Evolutionary conservation across 2,329 filamentous ascomycete species (phyloP).

Genomic region (Teratosphaeria viscida): DNA sequence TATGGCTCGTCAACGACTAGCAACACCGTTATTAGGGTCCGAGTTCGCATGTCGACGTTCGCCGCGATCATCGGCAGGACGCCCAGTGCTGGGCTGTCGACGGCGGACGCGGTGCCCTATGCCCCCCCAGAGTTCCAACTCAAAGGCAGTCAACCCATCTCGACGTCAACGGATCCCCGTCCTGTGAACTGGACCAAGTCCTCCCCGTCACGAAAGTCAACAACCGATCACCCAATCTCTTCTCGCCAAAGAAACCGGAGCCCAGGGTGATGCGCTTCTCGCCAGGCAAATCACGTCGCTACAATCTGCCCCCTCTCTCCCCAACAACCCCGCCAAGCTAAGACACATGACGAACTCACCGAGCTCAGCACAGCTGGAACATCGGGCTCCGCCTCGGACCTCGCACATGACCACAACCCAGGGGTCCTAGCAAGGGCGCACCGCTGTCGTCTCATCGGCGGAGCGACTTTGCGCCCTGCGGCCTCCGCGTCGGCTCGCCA

Average conservation of each 20-base stretch:
- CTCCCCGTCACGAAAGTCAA: neutral
- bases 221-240: neutral
- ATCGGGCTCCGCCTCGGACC: constrained; percentile 4
- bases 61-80: neutral
- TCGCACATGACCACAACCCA: constrained; percentile 3
- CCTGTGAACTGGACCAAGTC: neutral
- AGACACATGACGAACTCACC: constrained; percentile 13
- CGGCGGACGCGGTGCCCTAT: neutral
- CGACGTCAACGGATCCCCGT: neutral
- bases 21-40: neutral
- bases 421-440: constrained; percentile 17
- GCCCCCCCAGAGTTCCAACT: neutral
- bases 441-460: constrained; percentile 18
- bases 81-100: neutral
- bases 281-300: constrained; percentile 8
- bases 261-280: neutral
- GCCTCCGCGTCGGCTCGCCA: constrained; percentile 27
- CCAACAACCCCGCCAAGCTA: constrained; percentile 15
- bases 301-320: constrained; percentile 12
- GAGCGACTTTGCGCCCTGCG: constrained; percentile 2
- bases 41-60: neutral
- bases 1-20: neutral
- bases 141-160: neutral
- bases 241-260: neutral
- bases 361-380: constrained; percentile 11